phyloP scores from a whole-genome alignment of 805 yeast species.

The Candida vartiovaarae region DNA sequence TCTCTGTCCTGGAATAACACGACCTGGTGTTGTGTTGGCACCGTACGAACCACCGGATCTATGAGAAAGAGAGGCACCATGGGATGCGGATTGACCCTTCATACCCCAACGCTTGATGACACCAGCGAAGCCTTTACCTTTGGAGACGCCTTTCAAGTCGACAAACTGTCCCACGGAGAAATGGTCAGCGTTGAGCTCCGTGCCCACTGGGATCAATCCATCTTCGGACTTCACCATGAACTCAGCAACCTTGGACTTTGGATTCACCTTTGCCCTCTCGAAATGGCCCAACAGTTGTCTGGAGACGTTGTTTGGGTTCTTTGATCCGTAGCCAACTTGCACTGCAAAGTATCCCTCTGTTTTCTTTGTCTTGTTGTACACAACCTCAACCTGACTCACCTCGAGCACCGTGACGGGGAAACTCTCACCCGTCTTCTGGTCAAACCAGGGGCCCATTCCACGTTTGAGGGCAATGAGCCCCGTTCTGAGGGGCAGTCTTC shows the following conservation, averaged over 20 bases:
- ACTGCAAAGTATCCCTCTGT: constrained; percentile 80
- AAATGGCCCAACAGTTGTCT: constrained; percentile 69
- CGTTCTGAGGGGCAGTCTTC: constrained; percentile 66
- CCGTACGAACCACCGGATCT: constrained; percentile 98
- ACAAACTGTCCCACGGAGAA: constrained; percentile 79
- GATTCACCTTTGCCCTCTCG: constrained; percentile 73
- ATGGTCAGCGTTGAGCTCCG: constrained; percentile 74
- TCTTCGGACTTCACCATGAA: constrained; percentile 65
- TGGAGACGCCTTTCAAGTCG: constrained; percentile 70
- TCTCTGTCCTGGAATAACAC: constrained; percentile 92
- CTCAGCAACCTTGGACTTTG: constrained; percentile 69
- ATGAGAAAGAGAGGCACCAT: constrained; percentile 91
- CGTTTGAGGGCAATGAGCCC: constrained; percentile 80
- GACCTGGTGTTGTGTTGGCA: constrained; percentile 91
- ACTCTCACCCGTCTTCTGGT: constrained; percentile 55
- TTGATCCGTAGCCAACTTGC: constrained; percentile 77
- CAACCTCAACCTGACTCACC: constrained; percentile 82
- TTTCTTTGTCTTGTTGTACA: constrained; percentile 60
- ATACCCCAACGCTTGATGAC: constrained; percentile 95
- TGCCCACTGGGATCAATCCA: constrained; percentile 71
- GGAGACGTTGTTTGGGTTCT: constrained; percentile 52
- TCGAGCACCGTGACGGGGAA: constrained; percentile 84
- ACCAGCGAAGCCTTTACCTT: constrained; percentile 97
- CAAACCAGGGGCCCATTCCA: constrained; percentile 87
- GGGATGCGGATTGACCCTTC: constrained; percentile 84